Evolutionary conservation across 2,329 filamentous ascomycete species (phyloP).

Genomic region (Trichothecium roseum): DNA sequence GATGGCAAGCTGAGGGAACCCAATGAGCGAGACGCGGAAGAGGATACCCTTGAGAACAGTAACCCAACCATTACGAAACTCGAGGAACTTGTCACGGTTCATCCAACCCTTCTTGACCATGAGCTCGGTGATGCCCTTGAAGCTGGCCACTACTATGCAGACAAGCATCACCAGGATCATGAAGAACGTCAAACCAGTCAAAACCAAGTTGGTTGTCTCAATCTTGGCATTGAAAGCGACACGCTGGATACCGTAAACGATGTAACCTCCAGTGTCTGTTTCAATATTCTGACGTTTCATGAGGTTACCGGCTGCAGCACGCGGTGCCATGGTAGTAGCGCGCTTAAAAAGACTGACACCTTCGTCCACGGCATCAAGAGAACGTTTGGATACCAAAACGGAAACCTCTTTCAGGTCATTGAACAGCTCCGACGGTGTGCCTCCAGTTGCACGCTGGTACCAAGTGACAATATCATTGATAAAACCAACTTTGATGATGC

Average conservation of each 20-base stretch:
- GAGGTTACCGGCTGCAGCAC: constrained; percentile 24
- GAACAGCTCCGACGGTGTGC: constrained; percentile 69
- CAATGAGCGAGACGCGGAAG: constrained; percentile 82
- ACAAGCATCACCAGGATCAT: constrained; percentile 71
- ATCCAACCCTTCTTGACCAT: constrained; percentile 67
- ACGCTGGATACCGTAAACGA: constrained; percentile 75
- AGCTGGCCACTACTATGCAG: constrained; percentile 59
- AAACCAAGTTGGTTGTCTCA: constrained; percentile 84
- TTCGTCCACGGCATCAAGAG: constrained; percentile 25
- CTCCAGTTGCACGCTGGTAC: constrained; percentile 91
- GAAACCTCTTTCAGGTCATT: constrained; percentile 65
- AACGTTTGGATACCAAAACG: constrained; percentile 68
- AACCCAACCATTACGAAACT: constrained; percentile 91
- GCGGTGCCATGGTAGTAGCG: constrained; percentile 39
- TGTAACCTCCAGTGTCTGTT: constrained; percentile 42
- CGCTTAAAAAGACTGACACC: constrained; percentile 42
- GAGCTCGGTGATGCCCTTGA: constrained; percentile 74
- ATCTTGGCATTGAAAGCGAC: constrained; percentile 80
- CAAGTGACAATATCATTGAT: constrained; percentile 84
- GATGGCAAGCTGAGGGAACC: constrained; percentile 83
- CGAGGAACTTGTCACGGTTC: constrained; percentile 75
- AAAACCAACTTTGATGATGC: constrained; percentile 80
- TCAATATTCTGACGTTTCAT: constrained; percentile 44
- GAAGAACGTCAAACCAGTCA: constrained; percentile 86
- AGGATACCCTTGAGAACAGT: constrained; percentile 89